Evolutionary conservation across 78 protist species (phyloP).

Genomic region (Parvularia atlantis): DNA sequence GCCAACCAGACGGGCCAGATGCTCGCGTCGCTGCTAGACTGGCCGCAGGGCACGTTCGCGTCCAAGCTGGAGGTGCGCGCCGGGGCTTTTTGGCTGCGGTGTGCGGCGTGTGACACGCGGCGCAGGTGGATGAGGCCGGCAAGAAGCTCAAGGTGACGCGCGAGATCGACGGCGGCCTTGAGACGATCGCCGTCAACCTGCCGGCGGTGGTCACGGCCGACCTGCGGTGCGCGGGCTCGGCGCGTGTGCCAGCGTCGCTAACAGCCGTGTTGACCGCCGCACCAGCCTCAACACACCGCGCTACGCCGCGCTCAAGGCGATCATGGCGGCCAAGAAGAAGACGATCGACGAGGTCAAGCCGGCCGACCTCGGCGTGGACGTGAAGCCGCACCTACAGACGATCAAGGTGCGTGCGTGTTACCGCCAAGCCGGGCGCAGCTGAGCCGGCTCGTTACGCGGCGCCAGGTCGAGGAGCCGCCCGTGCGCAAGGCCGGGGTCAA

Average conservation of each 20-base stretch:
- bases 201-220: constrained; percentile 92
- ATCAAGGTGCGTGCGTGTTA: constrained; percentile 10
- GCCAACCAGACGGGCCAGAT: constrained; percentile 86
- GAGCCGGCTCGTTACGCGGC: background rate
- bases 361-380: constrained; percentile 68
- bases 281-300: constrained; percentile 87
- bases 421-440: background rate
- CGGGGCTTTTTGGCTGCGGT: background rate
- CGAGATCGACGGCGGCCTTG: constrained; percentile 92
- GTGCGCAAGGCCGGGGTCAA: constrained; percentile 15
- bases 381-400: constrained; percentile 26
- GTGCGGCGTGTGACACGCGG: too few species aligned
- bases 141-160: constrained; percentile 69
- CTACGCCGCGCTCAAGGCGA: constrained; percentile 86
- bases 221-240: constrained; percentile 36
- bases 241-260: background rate
- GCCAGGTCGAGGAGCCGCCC: constrained; percentile 25
- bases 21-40: constrained; percentile 75
- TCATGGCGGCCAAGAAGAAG: constrained; percentile 85
- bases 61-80: constrained; percentile 55
- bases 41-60: constrained; percentile 82
- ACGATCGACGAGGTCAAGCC: constrained; percentile 46
- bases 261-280: background rate
- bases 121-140: background rate
- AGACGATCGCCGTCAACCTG: constrained; percentile 62